Percentiles rank a stretch among this genome's conserved stretches.
Conservation (phyloP, 202 grass and related monocot species). For the Saccharum hybrid region DNA sequence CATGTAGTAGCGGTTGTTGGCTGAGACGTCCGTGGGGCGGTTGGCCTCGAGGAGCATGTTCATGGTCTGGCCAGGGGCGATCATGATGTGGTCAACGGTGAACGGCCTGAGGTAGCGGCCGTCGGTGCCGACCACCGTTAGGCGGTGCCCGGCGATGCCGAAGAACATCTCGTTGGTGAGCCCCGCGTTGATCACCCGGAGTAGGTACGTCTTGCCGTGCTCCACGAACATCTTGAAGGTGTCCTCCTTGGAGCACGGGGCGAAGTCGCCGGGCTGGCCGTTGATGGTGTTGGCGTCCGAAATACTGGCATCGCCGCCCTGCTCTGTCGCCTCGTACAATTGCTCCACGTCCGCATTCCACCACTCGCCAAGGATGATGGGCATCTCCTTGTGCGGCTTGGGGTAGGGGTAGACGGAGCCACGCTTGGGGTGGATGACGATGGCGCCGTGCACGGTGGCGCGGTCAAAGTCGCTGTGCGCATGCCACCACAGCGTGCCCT, state of each 20-base stretch:
- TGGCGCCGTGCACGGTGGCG: slow-evolving; percentile 57
- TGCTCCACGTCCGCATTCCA: slow-evolving; percentile 47
- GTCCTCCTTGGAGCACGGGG: slow-evolving; percentile 50
- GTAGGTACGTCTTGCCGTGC: slow-evolving; percentile 59
- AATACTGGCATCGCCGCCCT: not conserved
- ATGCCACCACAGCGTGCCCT: slow-evolving; percentile 81
- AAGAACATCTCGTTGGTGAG: slow-evolving; percentile 64
- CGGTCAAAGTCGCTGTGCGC: slow-evolving; percentile 66
- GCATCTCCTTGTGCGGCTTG: slow-evolving; percentile 61
- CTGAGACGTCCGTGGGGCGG: not conserved
- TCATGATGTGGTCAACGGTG: slow-evolving; percentile 57
- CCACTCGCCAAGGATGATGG: slow-evolving; percentile 71
- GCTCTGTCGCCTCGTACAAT: too few species aligned
- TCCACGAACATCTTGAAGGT: slow-evolving; percentile 53
- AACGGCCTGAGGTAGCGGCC: slow-evolving; percentile 65
- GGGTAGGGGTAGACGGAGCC: slow-evolving; percentile 49
- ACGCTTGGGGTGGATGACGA: slow-evolving; percentile 53
- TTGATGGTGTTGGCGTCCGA: slow-evolving; percentile 77
- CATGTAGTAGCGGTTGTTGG: slow-evolving; percentile 51
- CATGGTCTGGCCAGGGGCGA: slow-evolving; percentile 60
- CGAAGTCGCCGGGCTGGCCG: slow-evolving; percentile 59
- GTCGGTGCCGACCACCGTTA: slow-evolving; percentile 64
- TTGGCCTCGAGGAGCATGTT: slow-evolving; percentile 54
- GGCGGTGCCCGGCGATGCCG: not conserved
- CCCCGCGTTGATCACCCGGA: slow-evolving; percentile 64